Evolutionary conservation across 2,329 filamentous ascomycete species (phyloP).

Genomic region (Botryotinia convoluta): DNA sequence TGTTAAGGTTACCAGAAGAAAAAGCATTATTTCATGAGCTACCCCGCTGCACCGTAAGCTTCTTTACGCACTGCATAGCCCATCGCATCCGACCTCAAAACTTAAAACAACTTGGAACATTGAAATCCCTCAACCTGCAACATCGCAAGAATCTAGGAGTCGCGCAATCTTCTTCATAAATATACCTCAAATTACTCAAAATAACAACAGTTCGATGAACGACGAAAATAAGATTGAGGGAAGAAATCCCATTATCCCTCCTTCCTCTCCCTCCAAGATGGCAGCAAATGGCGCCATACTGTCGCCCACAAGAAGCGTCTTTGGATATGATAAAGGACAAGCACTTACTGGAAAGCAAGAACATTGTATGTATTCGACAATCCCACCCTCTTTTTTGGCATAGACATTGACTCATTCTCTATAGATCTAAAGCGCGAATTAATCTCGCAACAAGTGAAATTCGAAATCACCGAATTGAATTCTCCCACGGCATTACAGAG

Average conservation of each 20-base stretch:
- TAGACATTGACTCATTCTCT: conserved; percentile 8
- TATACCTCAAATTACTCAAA: too few relatives aligned
- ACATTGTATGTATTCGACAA: conserved; percentile 67
- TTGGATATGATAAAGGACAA: conserved; percentile 24
- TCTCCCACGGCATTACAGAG: conserved; percentile 91
- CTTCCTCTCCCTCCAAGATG: conserved; percentile 14
- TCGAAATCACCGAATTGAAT: conserved; percentile 89
- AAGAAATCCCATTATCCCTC: neutral
- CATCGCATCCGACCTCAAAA: neutral
- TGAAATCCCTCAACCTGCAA: neutral
- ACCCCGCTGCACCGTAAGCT: conserved; percentile 22
- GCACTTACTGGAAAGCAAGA: conserved; percentile 91
- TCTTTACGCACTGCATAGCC: neutral
- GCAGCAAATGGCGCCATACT: conserved; percentile 26
- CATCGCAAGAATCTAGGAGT: neutral
- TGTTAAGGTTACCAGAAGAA: neutral
- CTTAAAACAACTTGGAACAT: neutral
- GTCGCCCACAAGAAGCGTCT: conserved; percentile 14
- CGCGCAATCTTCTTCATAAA: neutral
- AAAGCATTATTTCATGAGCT: neutral
- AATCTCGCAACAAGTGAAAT: conserved; percentile 82
- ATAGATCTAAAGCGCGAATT: conserved; percentile 94
- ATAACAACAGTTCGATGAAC: conserved; percentile 1
- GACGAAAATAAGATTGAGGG: conserved; percentile 9
- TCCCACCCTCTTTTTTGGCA: neutral